These are phyloP conservation scores for Puccinia polysora DNA, from an alignment of 1,284 basidiomycete species.

Conservation along the genomic window DNA sequence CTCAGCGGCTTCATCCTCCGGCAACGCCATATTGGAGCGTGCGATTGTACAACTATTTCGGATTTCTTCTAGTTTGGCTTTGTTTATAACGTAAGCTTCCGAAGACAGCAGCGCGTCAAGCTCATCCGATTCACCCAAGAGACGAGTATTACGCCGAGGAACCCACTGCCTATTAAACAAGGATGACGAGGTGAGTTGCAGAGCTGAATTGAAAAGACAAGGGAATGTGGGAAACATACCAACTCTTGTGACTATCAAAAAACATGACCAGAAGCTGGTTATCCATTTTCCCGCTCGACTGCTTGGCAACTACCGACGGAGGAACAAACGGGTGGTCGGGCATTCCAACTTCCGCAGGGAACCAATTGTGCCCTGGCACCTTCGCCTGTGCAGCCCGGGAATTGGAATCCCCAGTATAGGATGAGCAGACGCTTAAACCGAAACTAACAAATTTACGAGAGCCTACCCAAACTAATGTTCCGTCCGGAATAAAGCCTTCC, in stretches of 20 bases:
- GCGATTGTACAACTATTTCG: constrained; percentile 18
- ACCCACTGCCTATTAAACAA: constrained; percentile 35
- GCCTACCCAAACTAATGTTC: constrained; percentile 43
- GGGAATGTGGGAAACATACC: constrained; percentile 12
- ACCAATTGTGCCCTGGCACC: constrained; percentile 41
- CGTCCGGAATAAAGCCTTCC: constrained; percentile 37
- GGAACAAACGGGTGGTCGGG: constrained; percentile 28
- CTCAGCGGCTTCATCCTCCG: background rate
- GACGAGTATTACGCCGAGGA: constrained; percentile 29
- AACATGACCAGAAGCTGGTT: constrained; percentile 39
- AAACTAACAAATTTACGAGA: background rate
- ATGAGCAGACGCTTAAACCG: background rate
- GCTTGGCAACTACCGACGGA: constrained; percentile 20
- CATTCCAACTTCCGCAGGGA: constrained; percentile 43
- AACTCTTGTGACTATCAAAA: constrained; percentile 40
- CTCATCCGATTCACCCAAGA: constrained; percentile 37
- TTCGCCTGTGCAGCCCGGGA: constrained; percentile 22
- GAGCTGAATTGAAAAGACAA: background rate
- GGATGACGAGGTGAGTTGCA: background rate
- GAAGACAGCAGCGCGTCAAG: constrained; percentile 36
- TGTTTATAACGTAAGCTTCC: constrained; percentile 37
- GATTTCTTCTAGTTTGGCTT: constrained; percentile 31
- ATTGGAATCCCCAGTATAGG: background rate
- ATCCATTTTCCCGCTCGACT: background rate
- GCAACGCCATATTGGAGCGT: constrained; percentile 25